A percentile compares a stretch with the other conserved stretches of the same genome.
These are phyloP conservation scores for Xylaria hypoxylon DNA, from an alignment of 2,329 filamentous ascomycete genomes.

Conservation along the genomic window DNA sequence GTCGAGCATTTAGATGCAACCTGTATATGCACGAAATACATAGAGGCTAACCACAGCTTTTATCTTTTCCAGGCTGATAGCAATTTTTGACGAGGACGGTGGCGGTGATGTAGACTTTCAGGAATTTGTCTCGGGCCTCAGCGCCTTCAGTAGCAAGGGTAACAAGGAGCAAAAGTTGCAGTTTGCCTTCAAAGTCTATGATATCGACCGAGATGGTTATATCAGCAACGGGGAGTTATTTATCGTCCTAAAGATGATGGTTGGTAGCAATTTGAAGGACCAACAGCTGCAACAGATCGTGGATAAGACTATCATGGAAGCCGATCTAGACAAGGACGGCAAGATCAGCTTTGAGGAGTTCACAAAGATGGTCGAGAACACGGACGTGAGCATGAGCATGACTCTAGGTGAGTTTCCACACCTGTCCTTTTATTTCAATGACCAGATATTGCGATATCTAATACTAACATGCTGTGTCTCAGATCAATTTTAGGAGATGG, in stretches of 20 bases:
- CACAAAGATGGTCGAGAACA: slow-evolving; percentile 98
- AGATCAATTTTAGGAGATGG: slow-evolving; percentile 39
- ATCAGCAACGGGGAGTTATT: slow-evolving; percentile 99
- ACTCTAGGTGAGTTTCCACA: slow-evolving; percentile 68
- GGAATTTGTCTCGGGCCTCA: slow-evolving; percentile 95
- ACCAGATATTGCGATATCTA: not conserved
- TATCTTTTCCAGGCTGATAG: slow-evolving; percentile 82
- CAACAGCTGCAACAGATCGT: slow-evolving; percentile 99
- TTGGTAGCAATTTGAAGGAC: slow-evolving; percentile 98
- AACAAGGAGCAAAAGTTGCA: slow-evolving; percentile 99
- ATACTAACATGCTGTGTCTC: slow-evolving; percentile 19
- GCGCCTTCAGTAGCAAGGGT: slow-evolving; percentile 95
- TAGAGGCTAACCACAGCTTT: slow-evolving; percentile 12
- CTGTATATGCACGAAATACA: not conserved
- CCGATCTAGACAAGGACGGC: slow-evolving; percentile 92
- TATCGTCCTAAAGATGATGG: slow-evolving; percentile 99
- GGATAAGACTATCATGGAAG: slow-evolving; percentile 99
- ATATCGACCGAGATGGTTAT: slow-evolving; percentile 97
- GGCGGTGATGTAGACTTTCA: slow-evolving; percentile 98
- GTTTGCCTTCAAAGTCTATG: slow-evolving; percentile 99
- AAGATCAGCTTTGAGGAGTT: slow-evolving; percentile 99
- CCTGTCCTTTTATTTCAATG: not conserved
- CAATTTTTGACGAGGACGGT: slow-evolving; percentile 98
- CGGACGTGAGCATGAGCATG: slow-evolving; percentile 81
- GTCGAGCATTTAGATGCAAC: not conserved